These are phyloP conservation scores for Sophora flavescens DNA, from an alignment of 306 rosid genomes.

Conservation along the genomic window DNA sequence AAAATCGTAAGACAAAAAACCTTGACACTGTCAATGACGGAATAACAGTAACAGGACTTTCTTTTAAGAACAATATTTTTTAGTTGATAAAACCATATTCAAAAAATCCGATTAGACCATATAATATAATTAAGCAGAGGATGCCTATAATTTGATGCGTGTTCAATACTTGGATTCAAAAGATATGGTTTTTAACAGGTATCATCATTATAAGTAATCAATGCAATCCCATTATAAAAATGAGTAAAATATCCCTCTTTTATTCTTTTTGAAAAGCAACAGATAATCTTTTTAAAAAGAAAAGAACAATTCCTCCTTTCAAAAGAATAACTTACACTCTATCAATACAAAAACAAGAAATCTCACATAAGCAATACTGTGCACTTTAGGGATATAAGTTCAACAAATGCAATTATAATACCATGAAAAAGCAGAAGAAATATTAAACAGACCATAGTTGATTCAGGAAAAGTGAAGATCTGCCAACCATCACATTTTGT, in stretches of 20 bases:
- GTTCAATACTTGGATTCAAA: background rate
- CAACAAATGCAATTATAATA: background rate
- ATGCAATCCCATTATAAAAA: background rate
- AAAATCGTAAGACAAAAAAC: background rate
- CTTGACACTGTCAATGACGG: constrained; percentile 13
- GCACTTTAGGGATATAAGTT: constrained; percentile 23
- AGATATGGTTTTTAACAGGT: constrained; percentile 6
- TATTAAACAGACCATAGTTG: constrained; percentile 57
- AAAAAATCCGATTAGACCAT: background rate
- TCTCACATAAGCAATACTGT: constrained; percentile 17
- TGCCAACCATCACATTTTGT: constrained; percentile 61
- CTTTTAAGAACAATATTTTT: background rate
- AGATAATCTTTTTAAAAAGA: background rate
- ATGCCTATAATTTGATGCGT: constrained; percentile 1
- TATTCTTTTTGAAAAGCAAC: background rate
- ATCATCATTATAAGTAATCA: constrained; percentile 16
- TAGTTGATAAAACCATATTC: constrained; percentile 23
- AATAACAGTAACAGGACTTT: constrained; percentile 18
- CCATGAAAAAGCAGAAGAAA: constrained; percentile 36
- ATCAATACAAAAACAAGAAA: constrained; percentile 19
- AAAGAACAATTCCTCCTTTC: constrained; percentile 11
- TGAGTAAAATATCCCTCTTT: background rate
- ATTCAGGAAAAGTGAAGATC: constrained; percentile 29
- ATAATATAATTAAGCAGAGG: background rate
- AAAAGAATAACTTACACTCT: constrained; percentile 25